Evolutionary conservation across 805 yeast species (phyloP), one percentile per base, ranked within the genome.

Genomic region (Sugiyamaella mastotermitis): DNA sequence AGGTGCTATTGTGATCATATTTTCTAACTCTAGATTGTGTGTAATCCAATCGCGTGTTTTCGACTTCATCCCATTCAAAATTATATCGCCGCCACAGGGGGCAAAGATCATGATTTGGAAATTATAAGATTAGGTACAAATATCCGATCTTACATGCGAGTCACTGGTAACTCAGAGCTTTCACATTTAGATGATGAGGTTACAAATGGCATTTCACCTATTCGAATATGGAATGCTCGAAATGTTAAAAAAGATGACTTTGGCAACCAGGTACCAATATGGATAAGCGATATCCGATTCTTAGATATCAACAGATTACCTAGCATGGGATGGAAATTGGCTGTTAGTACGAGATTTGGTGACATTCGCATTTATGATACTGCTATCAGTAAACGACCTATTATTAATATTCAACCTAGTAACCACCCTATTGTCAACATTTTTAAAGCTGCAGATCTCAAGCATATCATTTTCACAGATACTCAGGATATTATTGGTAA

Each of bases 251-350:
- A 80, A 49, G 84, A 82, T 57, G 75, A 72, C 48, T 60, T 84
- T 23, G 92, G 82, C 50, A 58, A 86, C 46, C 68, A 84, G 44
- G 85, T 76, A 4, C 95, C 95, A 6, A 70, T 86, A 4, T 84
- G 94, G 86, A 66, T 83, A 29, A 71, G 78, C 10, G 69, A 71
- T 41, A 67, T 83, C 34, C 55, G 65, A 46, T 73, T 78, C 49
- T 41, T 66, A 32, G 60, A 63, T 21, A 44, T 65, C 5, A 38
- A 47, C 14, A 53, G 60, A 14, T 46, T 70, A 38, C 45, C 62
- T 25, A 51, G 61, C 33, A 56, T 62, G 5, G 60, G 69, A 13
- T 77, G 67, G 64, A 64, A 71, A 39, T 61, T 85, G 15, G 64
- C 81, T 11, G 72, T 84, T 0, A 71, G 81, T 4, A 83, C 95